Conservation (phyloP, 257 asterid species). For the Solanum gandarillasii region DNA sequence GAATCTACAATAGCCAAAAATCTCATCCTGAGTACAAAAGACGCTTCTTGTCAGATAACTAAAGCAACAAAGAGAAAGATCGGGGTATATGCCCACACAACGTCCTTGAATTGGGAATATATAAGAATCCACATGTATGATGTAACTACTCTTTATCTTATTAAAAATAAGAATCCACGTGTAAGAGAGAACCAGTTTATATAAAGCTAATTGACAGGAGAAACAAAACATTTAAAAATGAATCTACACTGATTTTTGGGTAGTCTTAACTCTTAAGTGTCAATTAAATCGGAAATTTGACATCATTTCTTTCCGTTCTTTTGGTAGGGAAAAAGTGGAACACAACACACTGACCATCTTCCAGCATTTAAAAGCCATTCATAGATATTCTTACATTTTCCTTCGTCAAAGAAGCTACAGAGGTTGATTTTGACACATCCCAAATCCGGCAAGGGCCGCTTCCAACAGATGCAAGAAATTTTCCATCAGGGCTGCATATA, state of each 20-base stretch:
- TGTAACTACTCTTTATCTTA: not conserved
- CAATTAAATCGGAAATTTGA: not conserved
- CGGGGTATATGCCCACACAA: not conserved
- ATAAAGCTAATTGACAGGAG: not conserved
- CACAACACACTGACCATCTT: not conserved
- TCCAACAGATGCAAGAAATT: constrained; percentile 81
- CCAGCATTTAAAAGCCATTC: not conserved
- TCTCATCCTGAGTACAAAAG: constrained; percentile 52
- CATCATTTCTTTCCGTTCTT: not conserved
- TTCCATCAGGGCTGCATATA: constrained; percentile 74
- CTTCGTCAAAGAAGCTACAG: constrained; percentile 56
- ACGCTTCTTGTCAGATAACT: not conserved
- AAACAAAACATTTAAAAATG: not conserved
- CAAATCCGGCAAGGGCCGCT: constrained; percentile 85
- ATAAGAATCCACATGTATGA: not conserved
- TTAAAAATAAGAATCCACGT: not conserved
- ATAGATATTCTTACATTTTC: constrained; percentile 43
- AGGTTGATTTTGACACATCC: constrained; percentile 46
- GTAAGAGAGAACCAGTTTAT: not conserved
- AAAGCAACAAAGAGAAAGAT: not conserved
- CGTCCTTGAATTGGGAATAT: not conserved
- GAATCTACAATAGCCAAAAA: constrained; percentile 68
- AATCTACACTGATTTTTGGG: not conserved
- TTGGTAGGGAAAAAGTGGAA: not conserved
- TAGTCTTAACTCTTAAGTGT: not conserved